These are phyloP conservation scores for Ophiostoma angusticollis DNA, from an alignment of 2,329 filamentous ascomycete species.

Conservation along the genomic window DNA sequence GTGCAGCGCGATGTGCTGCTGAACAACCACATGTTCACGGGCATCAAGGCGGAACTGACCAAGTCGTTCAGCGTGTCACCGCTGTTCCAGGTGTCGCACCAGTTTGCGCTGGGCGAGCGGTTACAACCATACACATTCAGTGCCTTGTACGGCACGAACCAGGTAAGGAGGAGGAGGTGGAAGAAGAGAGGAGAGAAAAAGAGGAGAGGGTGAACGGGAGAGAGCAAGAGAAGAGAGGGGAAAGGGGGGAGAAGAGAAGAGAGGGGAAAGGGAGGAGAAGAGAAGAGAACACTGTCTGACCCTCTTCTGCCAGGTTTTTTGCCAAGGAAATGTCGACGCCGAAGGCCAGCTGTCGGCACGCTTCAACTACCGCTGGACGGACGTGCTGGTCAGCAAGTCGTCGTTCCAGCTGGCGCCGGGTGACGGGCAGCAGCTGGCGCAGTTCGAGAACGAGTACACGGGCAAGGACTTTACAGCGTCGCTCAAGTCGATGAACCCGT, in stretches of 20 bases:
- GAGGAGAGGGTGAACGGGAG: not conserved
- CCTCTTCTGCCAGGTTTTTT: constrained; percentile 63
- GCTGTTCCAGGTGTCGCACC: constrained; percentile 94
- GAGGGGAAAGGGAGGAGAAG: not conserved
- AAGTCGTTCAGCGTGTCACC: constrained; percentile 91
- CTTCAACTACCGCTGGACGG: constrained; percentile 81
- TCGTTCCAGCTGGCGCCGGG: constrained; percentile 74
- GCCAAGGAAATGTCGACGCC: constrained; percentile 92
- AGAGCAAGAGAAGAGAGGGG: too few relatives aligned
- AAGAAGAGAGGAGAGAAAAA: not conserved
- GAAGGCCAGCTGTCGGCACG: constrained; percentile 76
- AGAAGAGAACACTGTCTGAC: too few relatives aligned
- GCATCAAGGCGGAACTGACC: constrained; percentile 88
- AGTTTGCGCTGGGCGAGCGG: constrained; percentile 87
- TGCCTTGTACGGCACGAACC: constrained; percentile 83
- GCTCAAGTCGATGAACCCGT: constrained; percentile 93
- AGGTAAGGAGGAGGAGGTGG: constrained; percentile 39
- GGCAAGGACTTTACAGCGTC: constrained; percentile 88
- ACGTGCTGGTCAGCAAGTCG: constrained; percentile 70
- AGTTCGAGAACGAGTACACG: constrained; percentile 90
- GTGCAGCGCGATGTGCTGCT: constrained; percentile 93
- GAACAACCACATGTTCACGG: constrained; percentile 93
- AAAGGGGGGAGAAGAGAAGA: not conserved
- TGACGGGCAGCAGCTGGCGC: constrained; percentile 71
- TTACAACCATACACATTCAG: constrained; percentile 92